Percentiles rank a stretch among this genome's conserved stretches.
phyloP scores from a whole-genome alignment of 768 basidiomycete genomes.

The Amanita rimosa region DNA sequence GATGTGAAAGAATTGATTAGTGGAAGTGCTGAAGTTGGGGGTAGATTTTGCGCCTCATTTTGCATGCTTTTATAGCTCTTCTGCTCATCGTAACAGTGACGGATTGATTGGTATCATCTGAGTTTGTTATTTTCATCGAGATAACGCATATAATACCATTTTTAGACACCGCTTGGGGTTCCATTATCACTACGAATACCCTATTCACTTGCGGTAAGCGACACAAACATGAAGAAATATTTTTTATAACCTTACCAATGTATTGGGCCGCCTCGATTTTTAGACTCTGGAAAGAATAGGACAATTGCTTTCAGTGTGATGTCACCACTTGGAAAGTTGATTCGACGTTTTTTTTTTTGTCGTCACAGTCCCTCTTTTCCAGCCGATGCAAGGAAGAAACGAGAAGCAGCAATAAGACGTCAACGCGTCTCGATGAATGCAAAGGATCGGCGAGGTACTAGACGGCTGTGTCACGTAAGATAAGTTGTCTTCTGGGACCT shows the following conservation, averaged over 20 bases:
- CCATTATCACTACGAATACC: not conserved
- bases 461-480: not conserved
- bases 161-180: not conserved
- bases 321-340: no score
- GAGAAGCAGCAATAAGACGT: no score
- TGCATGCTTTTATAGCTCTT: conserved; percentile 1
- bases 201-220: not conserved
- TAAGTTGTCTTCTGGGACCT: not conserved
- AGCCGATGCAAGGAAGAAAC: not conserved
- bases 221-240: not conserved
- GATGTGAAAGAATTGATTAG: not conserved
- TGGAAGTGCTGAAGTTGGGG: not conserved
- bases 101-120: not conserved
- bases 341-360: no score
- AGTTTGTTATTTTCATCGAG: not conserved
- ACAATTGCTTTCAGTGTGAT: no score
- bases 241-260: not conserved
- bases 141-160: not conserved
- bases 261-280: no score
- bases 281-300: no score
- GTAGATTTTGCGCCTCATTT: not conserved
- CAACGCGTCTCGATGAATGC: not conserved
- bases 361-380: not conserved
- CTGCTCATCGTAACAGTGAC: not conserved
- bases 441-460: not conserved